Base-by-base conservation (phyloP, 2,329 filamentous ascomycete species). In the Aspergillus luchuensis region DNA sequence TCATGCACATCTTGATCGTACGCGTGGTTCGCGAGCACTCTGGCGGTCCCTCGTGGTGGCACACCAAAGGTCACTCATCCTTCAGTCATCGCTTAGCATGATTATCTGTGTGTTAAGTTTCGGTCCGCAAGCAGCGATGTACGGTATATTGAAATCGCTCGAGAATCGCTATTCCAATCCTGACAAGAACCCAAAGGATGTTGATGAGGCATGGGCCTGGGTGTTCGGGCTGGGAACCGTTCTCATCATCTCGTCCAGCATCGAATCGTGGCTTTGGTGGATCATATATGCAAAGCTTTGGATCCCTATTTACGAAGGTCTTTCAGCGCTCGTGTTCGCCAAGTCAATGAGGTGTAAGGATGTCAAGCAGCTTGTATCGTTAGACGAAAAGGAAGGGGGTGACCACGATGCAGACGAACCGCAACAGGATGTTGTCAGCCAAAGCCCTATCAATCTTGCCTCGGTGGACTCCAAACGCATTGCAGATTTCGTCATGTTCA, bases 311-410 rank as follows among this genome's bases (percentile, higher is more conserved):
- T 86, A 89, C 55, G 84, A 87, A 28, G 88, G 92, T 67, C 78
- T 95, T 2, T 87, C 89, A 1, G 84, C 89, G 0, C 80, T 92
- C 7, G 84, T 94, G 15, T 94, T 93, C 67, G 85, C 88, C 61
- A 95, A 95, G 73, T 85, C 89, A 0, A 86, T 92, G 81, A 84
- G 88, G 47, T 84, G 88, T 52, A 94, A 94, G 72, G 91, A 93
- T 72, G 85, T 91, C 43, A 74, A 73, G 21, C 50, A 69, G 8
- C 55, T 63, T 5, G 70, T 36, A n/a, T 36, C 19, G 21, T 25
- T 59, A 8, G 91, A 68, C 63, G 23, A 70, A 67, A 10, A 77
- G 5, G 69, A 76, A 1, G 71, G 76, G 10, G 73, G 78, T 7
- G 78, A 79, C 0, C 78, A 79, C 1, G 79, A 80, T 3, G 81